Evolutionary conservation across 2,329 filamentous ascomycete species (phyloP), one percentile per base, ranked within the genome.

Genomic region (Furcasterigmium sp.): DNA sequence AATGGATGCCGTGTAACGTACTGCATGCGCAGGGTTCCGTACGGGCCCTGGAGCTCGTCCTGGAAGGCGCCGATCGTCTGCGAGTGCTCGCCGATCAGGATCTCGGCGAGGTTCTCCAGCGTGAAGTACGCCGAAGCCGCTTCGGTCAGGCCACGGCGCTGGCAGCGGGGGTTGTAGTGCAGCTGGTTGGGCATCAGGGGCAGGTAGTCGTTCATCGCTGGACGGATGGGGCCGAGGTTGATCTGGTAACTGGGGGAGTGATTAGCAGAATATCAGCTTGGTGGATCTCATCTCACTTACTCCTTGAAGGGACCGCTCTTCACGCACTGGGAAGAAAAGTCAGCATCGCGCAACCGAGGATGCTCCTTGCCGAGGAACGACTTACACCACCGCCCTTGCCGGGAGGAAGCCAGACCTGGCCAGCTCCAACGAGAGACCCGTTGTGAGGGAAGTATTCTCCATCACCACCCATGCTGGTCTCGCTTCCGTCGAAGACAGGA

Each of bases 401-500:
- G 4, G 59, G 47, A 13, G 64, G 59, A 1, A 68, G 39, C 3
- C 47, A 43, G 29, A 67, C n/a, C n/a, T n/a, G n/a, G n/a, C n/a
- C 53, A 6, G 51, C 48, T 18, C 37, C 41, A 25, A 50, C 47
- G 15, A 47, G 32, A 51, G 48, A 42, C 23, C 43, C 53, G 21
- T 56, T 50, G 19, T 54, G 52, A 32, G 54, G 39, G 42, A 64
- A 52, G 42, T 53, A 54, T 10, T 43, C 60, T 5, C 68, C 67
- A 36, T 69, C 61, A n/a, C 64, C 63, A 11, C 60, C 61, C 49
- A 69, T 55, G 11, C 60, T 64, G 42, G 54, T 59, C 2, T 58
- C 60, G 40, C 59, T 66, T 28, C 67, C 67, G 39, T 70, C 65
- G 46, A 65, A 67, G 19, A 69, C 53, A 9, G 63, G 55, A n/a